These are phyloP conservation scores for Moelleriella libera DNA, from an alignment of 2,329 filamentous ascomycete species.

Conservation along the genomic window DNA sequence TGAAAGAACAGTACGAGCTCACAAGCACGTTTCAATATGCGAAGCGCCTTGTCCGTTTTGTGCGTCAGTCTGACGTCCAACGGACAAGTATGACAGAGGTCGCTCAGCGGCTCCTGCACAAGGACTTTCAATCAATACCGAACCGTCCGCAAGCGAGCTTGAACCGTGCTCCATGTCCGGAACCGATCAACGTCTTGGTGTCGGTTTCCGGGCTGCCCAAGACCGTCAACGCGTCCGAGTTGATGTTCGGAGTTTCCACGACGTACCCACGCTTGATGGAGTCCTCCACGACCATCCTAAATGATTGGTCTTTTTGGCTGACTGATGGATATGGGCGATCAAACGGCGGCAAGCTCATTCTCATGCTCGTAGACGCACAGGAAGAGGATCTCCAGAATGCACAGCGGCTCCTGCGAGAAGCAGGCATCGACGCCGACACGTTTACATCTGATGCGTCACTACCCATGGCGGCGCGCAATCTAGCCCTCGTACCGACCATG, in stretches of 20 bases:
- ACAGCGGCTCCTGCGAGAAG: slow-evolving; percentile 24
- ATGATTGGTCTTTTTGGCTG: slow-evolving; percentile 45
- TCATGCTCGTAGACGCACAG: slow-evolving; percentile 36
- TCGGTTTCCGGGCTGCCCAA: slow-evolving; percentile 21
- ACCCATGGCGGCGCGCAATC: slow-evolving; percentile 42
- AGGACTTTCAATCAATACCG: slow-evolving; percentile 32
- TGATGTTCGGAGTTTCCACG: slow-evolving; percentile 44
- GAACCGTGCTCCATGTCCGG: slow-evolving; percentile 27
- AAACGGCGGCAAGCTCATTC: slow-evolving; percentile 39
- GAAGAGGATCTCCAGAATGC: slow-evolving; percentile 33
- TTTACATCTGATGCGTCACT: slow-evolving; percentile 29
- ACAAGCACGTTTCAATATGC: slow-evolving; percentile 37
- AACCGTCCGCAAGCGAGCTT: slow-evolving; percentile 16
- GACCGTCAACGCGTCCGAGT: slow-evolving; percentile 36
- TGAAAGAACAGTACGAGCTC: slow-evolving; percentile 25
- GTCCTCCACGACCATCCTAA: slow-evolving; percentile 31
- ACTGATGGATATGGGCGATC: slow-evolving; percentile 38
- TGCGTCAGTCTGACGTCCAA: slow-evolving; percentile 27
- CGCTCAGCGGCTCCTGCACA: slow-evolving; percentile 17
- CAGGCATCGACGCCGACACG: slow-evolving; percentile 42
- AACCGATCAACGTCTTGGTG: slow-evolving; percentile 30
- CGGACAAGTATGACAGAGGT: slow-evolving; percentile 35
- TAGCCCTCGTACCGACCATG: slow-evolving; percentile 37
- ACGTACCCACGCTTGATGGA: slow-evolving; percentile 38
- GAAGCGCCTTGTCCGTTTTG: slow-evolving; percentile 37